Base-by-base conservation (phyloP, 345 rosid species). In the Diplotaxis tenuifolia region DNA sequence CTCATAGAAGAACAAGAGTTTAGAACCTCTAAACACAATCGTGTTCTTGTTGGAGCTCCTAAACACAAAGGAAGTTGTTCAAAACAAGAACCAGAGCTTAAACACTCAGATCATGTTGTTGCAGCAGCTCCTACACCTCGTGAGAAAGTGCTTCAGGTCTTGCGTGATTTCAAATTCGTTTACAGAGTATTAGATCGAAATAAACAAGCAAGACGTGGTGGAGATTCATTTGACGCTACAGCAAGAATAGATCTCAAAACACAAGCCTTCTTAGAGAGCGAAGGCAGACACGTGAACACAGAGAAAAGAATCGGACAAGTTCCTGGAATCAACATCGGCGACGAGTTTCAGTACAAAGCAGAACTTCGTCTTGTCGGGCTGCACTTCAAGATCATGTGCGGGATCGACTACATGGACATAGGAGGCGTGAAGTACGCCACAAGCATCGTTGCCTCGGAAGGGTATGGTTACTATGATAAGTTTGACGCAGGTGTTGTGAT, bases 271-370 rank as follows among this genome's bases (percentile, higher is more conserved):
- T 79, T 91, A 34, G 92, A 87, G 86, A 59, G 47, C 1, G 79
- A 77, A 64, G 79, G 79, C 18, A 83, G 74, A 52, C 79, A 25
- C 36, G 72, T 88, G 19, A 86, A 85, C 77, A 28, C 27, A 0
- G 83, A 80, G 65, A 79, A 76, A 18, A 84, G 83, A 23, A 73
- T 91, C 15, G 98, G 98, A 69, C 6, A 80, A 47, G 86, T 93
- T 53, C 96, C 94, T 0, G 96, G 98, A 19, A 88, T 89, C 68
- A 88, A 85, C 73, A 79, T 88, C 66, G 98, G 98, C 52, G 97
- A 91, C 66, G 86, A 83, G 67, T 91, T 91, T 75, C 97, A 83
- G 19, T 91, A 79, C 56, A 82, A 92, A 61, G 61, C 85, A 6
- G 95, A 88, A 79, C 92, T 93, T 22, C 81, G 75, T 68, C 71